These are phyloP conservation scores for Setomelanomma holmii DNA, from an alignment of 2,329 filamentous ascomycete species.

Conservation along the genomic window DNA sequence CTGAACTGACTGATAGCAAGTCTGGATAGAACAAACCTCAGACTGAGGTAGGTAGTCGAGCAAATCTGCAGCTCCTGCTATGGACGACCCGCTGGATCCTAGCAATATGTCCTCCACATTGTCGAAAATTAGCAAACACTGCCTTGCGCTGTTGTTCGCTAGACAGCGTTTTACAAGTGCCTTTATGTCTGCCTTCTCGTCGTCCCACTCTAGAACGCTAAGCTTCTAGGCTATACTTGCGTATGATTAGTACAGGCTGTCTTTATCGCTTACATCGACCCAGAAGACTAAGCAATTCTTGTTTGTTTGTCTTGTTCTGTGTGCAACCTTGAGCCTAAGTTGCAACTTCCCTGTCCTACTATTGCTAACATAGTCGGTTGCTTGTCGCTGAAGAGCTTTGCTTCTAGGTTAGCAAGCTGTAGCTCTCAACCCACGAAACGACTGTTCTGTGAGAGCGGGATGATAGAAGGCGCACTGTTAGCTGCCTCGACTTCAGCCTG, in stretches of 20 bases:
- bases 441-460: conserved; percentile 36
- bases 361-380: conserved; percentile 25
- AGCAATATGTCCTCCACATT: conserved; percentile 34
- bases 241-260: conserved; percentile 33
- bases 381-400: conserved; percentile 26
- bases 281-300: conserved; percentile 54
- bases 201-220: conserved; percentile 21
- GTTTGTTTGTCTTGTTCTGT: conserved; percentile 45
- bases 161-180: conserved; percentile 17
- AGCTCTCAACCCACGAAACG: conserved; percentile 31
- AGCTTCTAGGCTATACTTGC: conserved; percentile 23
- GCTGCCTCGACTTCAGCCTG: conserved; percentile 18
- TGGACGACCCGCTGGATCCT: conserved; percentile 1
- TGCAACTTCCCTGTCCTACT: conserved; percentile 11
- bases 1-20: no score
- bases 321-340: conserved; percentile 47
- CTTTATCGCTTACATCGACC: conserved; percentile 51
- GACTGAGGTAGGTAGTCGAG: conserved; percentile 20
- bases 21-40: conserved; percentile 12
- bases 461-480: conserved; percentile 22
- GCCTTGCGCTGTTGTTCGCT: no score
- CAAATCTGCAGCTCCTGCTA: conserved; percentile 19
- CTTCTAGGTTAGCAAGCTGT: conserved; percentile 35
- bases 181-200: conserved; percentile 21
- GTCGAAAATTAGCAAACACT: conserved; percentile 22